These are phyloP conservation scores for Colletotrichum neosansevieriae DNA, from an alignment of 2,329 filamentous ascomycete species.

Conservation along the genomic window DNA sequence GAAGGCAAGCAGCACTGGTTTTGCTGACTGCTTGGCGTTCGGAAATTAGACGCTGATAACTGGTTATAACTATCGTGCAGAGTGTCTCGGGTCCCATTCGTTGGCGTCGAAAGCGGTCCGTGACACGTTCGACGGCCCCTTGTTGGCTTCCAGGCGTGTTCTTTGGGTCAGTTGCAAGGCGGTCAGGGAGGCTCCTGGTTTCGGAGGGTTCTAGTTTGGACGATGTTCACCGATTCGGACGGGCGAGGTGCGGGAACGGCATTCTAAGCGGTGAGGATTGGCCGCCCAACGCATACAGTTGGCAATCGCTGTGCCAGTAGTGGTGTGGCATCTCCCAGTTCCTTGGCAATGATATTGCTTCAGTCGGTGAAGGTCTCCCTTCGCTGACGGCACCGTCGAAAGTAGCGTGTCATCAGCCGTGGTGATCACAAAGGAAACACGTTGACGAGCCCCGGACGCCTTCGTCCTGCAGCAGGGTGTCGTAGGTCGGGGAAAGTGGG, in stretches of 20 bases:
- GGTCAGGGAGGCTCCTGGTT: neutral
- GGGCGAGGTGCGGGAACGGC: neutral
- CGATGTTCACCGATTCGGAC: neutral
- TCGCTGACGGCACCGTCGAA: neutral
- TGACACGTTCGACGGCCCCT: neutral
- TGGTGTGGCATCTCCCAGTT: neutral
- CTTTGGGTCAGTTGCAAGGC: neutral
- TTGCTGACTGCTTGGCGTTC: neutral
- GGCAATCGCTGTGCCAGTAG: neutral
- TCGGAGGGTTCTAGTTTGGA: neutral
- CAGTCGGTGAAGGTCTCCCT: neutral
- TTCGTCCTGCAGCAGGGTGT: conserved; percentile 4
- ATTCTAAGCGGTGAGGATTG: neutral
- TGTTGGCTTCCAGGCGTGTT: neutral
- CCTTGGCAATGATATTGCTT: conserved; percentile 1
- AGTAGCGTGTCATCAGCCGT: neutral
- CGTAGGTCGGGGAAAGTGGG: conserved; percentile 21
- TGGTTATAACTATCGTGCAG: neutral
- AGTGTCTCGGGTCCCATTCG: neutral
- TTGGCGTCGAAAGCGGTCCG: neutral
- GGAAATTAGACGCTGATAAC: conserved; percentile 1
- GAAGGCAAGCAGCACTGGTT: neutral
- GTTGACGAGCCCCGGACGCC: neutral
- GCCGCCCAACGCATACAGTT: neutral
- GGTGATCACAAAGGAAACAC: neutral